Conservation (phyloP, 2,329 filamentous ascomycete genomes). For the Talaromyces sp. region DNA sequence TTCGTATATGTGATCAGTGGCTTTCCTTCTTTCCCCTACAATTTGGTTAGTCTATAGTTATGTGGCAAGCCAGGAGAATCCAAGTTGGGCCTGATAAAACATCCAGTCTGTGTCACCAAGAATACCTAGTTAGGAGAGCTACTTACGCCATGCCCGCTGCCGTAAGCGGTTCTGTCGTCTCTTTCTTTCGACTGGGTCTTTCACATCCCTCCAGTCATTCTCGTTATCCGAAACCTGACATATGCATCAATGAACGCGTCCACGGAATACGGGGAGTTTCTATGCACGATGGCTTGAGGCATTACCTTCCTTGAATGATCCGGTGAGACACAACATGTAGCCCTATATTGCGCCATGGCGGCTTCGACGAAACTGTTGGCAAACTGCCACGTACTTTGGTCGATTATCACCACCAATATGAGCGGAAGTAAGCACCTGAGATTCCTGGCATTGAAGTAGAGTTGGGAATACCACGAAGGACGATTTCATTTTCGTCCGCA, state of each 20-base stretch:
- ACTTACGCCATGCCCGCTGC: neutral
- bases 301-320: neutral
- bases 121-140: neutral
- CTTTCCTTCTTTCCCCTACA: neutral
- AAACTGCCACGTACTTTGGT: neutral
- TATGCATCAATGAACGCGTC: neutral
- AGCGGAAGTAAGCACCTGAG: neutral
- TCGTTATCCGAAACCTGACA: neutral
- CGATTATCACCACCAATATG: neutral
- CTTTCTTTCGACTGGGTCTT: neutral
- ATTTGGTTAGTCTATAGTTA: neutral
- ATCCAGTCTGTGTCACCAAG: neutral
- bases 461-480: neutral
- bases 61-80: no score
- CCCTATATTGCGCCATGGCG: neutral
- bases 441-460: neutral
- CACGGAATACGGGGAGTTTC: neutral
- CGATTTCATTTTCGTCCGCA: neutral
- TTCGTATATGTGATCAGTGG: neutral
- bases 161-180: neutral
- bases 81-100: neutral
- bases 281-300: neutral
- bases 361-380: neutral
- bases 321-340: neutral
- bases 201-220: neutral